Evolutionary conservation across 2,329 filamentous ascomycete species (phyloP), one percentile per base, ranked within the genome.

Genomic region (Cladosporium sp.): DNA sequence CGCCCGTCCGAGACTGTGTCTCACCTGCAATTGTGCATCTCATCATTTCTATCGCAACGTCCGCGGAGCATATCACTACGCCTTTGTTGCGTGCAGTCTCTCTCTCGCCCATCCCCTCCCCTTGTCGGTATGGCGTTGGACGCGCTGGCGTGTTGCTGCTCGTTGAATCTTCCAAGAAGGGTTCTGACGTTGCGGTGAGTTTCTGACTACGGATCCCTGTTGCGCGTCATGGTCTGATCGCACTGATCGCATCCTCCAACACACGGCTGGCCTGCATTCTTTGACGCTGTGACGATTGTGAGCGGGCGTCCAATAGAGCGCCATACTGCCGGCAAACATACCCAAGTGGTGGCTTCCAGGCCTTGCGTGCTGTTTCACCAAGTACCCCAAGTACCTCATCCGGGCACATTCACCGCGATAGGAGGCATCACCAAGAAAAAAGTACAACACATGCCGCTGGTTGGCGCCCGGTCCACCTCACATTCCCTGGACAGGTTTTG

Each of bases 31-130:
- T 27, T 20, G 32, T 9, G 18, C 27, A 32, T 30, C 11, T 25
- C 27, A 27, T 48, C 36, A 48, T 48, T 48, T 48, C 45, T 36
- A 33, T 12, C 45, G 19, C 45, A 48, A 48, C 45, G 45, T 25
- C 19, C 27, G 13, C 29, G 27, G 27, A 30, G 25, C 27, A 40
- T 13, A 15, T 12, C 32, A 36, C 36, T 22, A 40, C 36, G 16
- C 27, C 18, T 4, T 12, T 16, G 13, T 19, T 35, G 12, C 36
- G 25, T n/a, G n/a, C n/a, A n/a, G n/a, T n/a, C n/a, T n/a, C n/a
- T 38, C 8, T 29, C 22, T 4, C 22, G 5, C 9, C 9, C 22
- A 27, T 20, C 16, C 40, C 15, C 15, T 20, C 35, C 29, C 43
- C 32, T 35, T 19, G 32, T 38, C 32, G 20, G 5, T 46, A 38